Conservation (phyloP, 176 grass and related monocot species). For the Cenchrus purpureus region DNA sequence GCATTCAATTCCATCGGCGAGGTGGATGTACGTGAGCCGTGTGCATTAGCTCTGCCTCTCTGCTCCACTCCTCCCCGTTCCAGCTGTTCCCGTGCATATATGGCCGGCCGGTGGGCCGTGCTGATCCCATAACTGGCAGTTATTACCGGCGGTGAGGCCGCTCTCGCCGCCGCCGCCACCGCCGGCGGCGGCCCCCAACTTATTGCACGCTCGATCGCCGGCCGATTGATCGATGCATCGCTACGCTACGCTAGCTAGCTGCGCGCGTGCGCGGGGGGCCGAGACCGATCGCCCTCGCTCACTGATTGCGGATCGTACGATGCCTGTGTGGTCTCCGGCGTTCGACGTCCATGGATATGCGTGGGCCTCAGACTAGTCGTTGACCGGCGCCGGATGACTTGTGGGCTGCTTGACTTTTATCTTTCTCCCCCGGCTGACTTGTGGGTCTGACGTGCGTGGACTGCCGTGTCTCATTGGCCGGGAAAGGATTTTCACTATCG, state of each 20-base stretch:
- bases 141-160: conserved; percentile 36
- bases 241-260: neutral
- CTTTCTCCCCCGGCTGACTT: neutral
- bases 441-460: conserved; percentile 11
- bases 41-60: neutral
- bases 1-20: conserved; percentile 35
- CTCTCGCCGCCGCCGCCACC: neutral
- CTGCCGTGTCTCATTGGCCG: neutral
- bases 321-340: neutral
- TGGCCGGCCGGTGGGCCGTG: conserved; percentile 1
- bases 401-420: neutral
- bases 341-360: neutral
- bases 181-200: neutral
- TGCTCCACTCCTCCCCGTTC: neutral
- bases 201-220: neutral
- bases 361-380: neutral
- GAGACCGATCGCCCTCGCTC: neutral
- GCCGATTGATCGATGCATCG: neutral
- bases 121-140: conserved; percentile 20
- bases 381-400: neutral
- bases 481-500: neutral
- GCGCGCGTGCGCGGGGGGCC: neutral
- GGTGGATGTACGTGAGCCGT: neutral
- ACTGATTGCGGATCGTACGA: neutral
- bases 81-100: conserved; percentile 17